Conservation (phyloP, 106 monocot species). For the Dendrobium nobile region DNA sequence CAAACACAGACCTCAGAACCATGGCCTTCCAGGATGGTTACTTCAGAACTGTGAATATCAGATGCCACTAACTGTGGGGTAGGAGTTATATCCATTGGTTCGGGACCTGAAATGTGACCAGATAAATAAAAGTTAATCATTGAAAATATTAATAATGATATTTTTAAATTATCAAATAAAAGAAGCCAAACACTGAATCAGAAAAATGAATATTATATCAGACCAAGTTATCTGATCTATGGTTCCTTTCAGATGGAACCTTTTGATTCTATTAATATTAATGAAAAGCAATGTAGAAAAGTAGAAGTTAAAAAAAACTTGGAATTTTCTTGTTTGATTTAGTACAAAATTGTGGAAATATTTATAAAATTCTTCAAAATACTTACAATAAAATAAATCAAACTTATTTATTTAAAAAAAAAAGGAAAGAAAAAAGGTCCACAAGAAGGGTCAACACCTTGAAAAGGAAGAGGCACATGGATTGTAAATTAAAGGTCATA, state of each 20-base stretch:
- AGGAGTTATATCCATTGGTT: conserved; percentile 73
- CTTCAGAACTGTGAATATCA: conserved; percentile 72
- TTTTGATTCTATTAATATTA: background rate
- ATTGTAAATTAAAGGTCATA: too few species aligned
- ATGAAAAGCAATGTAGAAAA: background rate
- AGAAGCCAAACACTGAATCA: background rate
- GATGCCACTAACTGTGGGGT: conserved; percentile 17
- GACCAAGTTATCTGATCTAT: background rate
- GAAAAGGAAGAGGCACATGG: too few species aligned
- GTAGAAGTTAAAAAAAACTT: too few species aligned
- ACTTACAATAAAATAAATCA: background rate
- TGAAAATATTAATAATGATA: background rate
- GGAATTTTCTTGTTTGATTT: too few species aligned
- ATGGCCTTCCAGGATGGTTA: conserved; percentile 90
- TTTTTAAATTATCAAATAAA: background rate
- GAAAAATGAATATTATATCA: background rate
- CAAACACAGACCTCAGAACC: conserved; percentile 66
- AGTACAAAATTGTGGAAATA: too few species aligned
- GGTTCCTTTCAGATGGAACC: background rate
- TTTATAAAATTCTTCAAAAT: background rate
- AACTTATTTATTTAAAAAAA: background rate
- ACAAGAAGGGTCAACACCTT: background rate
- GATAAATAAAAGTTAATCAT: background rate
- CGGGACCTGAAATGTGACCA: conserved; percentile 40
- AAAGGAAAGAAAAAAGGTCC: background rate